phyloP scores from a whole-genome alignment of 73 alveolate species.

The Diophrys sp. region DNA sequence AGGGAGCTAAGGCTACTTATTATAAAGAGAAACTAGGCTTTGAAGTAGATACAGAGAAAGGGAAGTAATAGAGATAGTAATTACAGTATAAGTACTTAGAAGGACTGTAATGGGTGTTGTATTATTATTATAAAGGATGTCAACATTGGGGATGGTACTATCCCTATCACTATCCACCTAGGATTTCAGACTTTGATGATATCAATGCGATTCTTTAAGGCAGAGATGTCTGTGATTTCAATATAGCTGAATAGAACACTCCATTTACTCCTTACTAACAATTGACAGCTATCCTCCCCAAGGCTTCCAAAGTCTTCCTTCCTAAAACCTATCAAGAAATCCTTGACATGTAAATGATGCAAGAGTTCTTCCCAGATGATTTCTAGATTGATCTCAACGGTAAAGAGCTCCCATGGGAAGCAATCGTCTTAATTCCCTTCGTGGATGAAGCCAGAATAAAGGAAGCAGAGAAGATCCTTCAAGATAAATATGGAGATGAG shows the following conservation, averaged over 20 bases:
- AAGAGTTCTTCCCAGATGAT: conserved; percentile 81
- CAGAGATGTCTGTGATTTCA: conserved; percentile 31
- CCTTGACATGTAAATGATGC: conserved; percentile 55
- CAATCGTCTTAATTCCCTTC: conserved; percentile 74
- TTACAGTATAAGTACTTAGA: conserved; percentile 76
- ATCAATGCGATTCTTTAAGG: conserved; percentile 52
- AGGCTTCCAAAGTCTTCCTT: conserved; percentile 72
- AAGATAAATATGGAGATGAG: neutral
- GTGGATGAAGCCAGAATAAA: conserved; percentile 63
- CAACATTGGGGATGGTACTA: conserved; percentile 98
- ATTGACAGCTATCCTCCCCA: conserved; percentile 90
- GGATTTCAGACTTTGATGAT: conserved; percentile 88
- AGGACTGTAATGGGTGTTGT: conserved; percentile 96
- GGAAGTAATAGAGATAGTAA: conserved; percentile 52
- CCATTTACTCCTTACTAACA: conserved; percentile 92
- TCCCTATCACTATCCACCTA: conserved; percentile 98
- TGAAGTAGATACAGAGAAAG: conserved; percentile 72
- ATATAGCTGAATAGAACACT: conserved; percentile 44
- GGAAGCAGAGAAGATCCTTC: neutral
- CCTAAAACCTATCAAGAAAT: conserved; percentile 79
- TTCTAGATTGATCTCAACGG: conserved; percentile 85
- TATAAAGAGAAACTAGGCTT: conserved; percentile 74
- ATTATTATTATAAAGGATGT: conserved; percentile 89
- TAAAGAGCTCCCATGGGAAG: conserved; percentile 86
- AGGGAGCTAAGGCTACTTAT: conserved; percentile 76